Conservation (phyloP, 495 filamentous ascomycete species). For the Aspergillus saccharolyticus region DNA sequence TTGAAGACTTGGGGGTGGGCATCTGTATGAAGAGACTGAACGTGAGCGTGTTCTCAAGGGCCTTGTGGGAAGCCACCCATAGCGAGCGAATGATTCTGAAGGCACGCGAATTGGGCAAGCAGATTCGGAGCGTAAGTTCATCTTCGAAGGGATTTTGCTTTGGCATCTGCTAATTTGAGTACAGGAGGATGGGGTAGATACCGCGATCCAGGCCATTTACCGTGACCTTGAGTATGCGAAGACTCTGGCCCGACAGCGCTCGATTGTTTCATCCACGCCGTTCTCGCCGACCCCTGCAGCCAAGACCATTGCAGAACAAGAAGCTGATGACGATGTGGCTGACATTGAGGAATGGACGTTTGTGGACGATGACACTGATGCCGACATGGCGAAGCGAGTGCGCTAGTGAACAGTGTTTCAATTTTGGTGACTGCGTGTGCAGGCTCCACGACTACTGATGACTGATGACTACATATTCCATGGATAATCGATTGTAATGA, state of each 20-base stretch:
- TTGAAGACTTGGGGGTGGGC: constrained; percentile 90
- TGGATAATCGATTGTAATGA: background rate
- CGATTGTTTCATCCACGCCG: constrained; percentile 36
- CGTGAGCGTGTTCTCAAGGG: constrained; percentile 70
- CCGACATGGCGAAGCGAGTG: constrained; percentile 44
- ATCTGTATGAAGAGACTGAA: constrained; percentile 88
- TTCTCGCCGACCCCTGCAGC: constrained; percentile 38
- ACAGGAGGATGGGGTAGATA: constrained; percentile 84
- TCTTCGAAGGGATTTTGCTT: background rate
- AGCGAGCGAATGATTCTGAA: constrained; percentile 85
- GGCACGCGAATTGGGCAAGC: constrained; percentile 72
- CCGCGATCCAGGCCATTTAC: constrained; percentile 88
- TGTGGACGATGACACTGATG: constrained; percentile 61
- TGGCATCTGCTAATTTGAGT: constrained; percentile 3
- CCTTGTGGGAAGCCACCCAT: constrained; percentile 88
- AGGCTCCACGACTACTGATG: background rate
- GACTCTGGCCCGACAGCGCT: constrained; percentile 66
- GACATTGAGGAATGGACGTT: constrained; percentile 68
- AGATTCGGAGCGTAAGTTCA: constrained; percentile 73
- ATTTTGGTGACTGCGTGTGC: constrained; percentile 8
- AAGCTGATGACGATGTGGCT: constrained; percentile 41
- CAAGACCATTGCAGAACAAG: constrained; percentile 29
- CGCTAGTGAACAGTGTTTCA: constrained; percentile 31
- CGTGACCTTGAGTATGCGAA: constrained; percentile 95
- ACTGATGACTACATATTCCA: constrained; percentile 1